phyloP scores from a whole-genome alignment of 1,284 basidiomycete genomes.

The Hemileia vastatrix region DNA sequence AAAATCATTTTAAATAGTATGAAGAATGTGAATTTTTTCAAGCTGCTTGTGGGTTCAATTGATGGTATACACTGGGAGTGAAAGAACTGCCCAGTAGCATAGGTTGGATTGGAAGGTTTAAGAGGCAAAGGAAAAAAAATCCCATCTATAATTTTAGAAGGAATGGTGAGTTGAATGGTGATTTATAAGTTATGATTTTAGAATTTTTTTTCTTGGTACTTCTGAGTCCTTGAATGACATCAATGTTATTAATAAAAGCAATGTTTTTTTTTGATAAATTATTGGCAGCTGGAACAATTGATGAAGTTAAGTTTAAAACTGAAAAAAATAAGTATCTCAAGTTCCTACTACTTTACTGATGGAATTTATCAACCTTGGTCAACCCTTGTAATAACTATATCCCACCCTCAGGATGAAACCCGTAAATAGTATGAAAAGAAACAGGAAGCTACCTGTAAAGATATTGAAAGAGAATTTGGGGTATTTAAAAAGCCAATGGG shows the following conservation, averaged over 20 bases:
- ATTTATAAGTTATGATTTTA: slow-evolving; percentile 5
- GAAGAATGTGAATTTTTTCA: neutral
- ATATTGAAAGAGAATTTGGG: slow-evolving; percentile 7
- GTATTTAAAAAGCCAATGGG: neutral
- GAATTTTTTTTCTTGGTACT: slow-evolving; percentile 8
- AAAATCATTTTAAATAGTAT: neutral
- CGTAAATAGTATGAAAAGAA: neutral
- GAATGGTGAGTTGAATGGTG: neutral
- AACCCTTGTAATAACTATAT: neutral
- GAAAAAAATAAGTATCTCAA: neutral
- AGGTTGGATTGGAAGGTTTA: neutral
- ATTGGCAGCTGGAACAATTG: neutral
- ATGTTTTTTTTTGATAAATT: neutral
- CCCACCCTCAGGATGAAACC: neutral
- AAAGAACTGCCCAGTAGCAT: slow-evolving; percentile 5
- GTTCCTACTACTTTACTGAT: neutral
- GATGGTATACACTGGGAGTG: slow-evolving; percentile 18
- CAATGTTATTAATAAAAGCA: neutral
- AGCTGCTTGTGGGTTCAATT: slow-evolving; percentile 10
- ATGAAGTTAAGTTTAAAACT: neutral
- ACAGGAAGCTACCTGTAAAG: neutral
- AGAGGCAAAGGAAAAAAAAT: slow-evolving; percentile 8
- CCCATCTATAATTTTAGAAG: slow-evolving; percentile 2
- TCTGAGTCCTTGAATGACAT: slow-evolving; percentile 7
- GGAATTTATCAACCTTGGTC: neutral